A percentile compares a stretch with the other conserved stretches of the same genome.
phyloP scores from a whole-genome alignment of 257 asterid species.

The Rehmannia glutinosa region DNA sequence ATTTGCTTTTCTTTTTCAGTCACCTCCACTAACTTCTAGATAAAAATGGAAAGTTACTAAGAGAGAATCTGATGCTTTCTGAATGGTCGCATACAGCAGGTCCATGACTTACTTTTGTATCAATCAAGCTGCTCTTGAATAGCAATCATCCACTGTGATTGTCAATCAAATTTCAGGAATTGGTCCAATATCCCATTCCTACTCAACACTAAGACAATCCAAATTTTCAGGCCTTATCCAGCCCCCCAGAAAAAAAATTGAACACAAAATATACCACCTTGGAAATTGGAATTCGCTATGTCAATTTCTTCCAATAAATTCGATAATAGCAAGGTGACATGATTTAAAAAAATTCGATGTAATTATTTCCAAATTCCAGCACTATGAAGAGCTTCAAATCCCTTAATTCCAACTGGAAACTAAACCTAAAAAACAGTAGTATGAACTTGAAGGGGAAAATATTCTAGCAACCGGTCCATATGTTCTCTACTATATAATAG shows the following conservation, averaged over 20 bases:
- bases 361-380: background rate
- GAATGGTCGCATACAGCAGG: too few relatives aligned
- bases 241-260: background rate
- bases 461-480: background rate
- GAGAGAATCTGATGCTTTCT: too few relatives aligned
- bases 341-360: background rate
- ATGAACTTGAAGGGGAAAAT: constrained; percentile 4
- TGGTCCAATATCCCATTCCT: constrained; percentile 2
- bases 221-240: background rate
- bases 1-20: too few relatives aligned
- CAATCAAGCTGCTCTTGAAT: background rate
- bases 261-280: too few relatives aligned
- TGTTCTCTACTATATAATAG: background rate
- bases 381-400: background rate
- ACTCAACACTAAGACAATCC: too few relatives aligned
- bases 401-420: background rate
- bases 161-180: background rate
- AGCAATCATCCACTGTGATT: background rate
- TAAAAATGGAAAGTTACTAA: too few relatives aligned
- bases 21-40: too few relatives aligned
- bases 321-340: background rate
- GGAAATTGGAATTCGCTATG: too few relatives aligned
- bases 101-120: background rate
- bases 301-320: background rate
- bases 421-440: background rate